Evolutionary conservation across 768 basidiomycete species (phyloP), one percentile per base, ranked within the genome.

Genomic region (Hortiboletus flavorubellus): DNA sequence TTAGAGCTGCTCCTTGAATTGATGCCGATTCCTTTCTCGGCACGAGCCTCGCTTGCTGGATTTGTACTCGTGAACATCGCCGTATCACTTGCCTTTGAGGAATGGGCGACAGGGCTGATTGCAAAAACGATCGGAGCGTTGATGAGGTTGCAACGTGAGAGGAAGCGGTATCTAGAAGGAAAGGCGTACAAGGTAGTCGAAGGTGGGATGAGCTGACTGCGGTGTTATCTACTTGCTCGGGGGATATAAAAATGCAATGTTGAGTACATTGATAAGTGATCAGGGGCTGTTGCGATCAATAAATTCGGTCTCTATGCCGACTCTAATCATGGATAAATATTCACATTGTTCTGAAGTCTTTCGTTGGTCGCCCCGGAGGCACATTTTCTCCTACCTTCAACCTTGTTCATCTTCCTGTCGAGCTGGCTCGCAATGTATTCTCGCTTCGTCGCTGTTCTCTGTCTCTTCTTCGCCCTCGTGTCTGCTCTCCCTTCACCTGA

Each of bases 141-240:
- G 58, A 68, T 73, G 53, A 70, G 71, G 47, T 74, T 78, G 68
- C 74, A 74, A 2, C 71, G 63, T 39, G 69, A 70, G 48, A 76
- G 73, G 46, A 77, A 76, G 53, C 75, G 87, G 54, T 75, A 75
- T 46, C 75, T 76, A 44, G 83, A 83, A 14, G 87, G 86, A 5
- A 93, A 93, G 68, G 72, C 80, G 47, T 98, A 98, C 79, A 95
- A 94, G 73, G 77, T 80, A 9, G 84, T 98, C 2, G 91, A 93
- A 62, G 83, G 85, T 21, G 85, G 83, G 34, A 83, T 87, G 84
- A 71, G 72, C 48, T 69, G 65, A 64, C 38, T 30, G 26, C 8
- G 34, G 35, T n/a, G n/a, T 16, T 21, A 34, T n/a, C 8, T 26
- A 39, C 26, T n/a, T 12, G 12, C 16, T 14, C 1, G 8, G 23